Base-by-base conservation (phyloP, 75 land plant genomes). In the Adiantum capillusveneris region DNA sequence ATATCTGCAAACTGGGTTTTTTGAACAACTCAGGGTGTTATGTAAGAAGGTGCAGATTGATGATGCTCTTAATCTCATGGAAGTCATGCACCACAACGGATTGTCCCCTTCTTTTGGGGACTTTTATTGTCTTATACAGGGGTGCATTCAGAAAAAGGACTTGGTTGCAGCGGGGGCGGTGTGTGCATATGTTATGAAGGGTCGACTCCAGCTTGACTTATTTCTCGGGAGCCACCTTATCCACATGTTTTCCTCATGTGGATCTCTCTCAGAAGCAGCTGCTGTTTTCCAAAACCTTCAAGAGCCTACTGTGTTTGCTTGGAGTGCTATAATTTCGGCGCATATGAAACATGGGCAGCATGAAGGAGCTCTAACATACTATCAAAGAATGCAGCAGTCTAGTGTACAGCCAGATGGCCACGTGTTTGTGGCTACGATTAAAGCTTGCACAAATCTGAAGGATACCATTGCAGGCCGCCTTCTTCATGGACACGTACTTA, bases 231-330 rank as follows among this genome's bases (percentile, higher is more conserved):
- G 75, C 22, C 76, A 67, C 53, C 65, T 83, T 24, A 53, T 83
- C 12, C 57, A 64, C 31, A 67, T 79, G 83, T 79, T 79, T 42
- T 65, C 64, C 26, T 69, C 71, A 63, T 73, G 64, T 31, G 75
- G 72, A 0, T 56, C 61, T 30, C 17, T 71, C 18, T 20, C 6
- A 13, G 6, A 14, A 31, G 81, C 78, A 25, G 58, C 49, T 13
- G 55, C 44, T 1, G 13, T 82, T 73, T 82, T 82, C 36, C 77
- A 74, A 44, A 39, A 46, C 48, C 74, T 82, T 65, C 65, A 65
- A 17, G 11, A 53, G 16, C 36, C 19, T 29, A 55, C 30, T 63
- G 22, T 61, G 2, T 29, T 53, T 39, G 63, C 69, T 21, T 68
- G 71, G 69, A 68, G 50, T 30, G 29, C 71, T 41, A 64, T 66